Base-by-base conservation (phyloP, 352 stramenopile species). In the Phytophthora pistaciae region DNA sequence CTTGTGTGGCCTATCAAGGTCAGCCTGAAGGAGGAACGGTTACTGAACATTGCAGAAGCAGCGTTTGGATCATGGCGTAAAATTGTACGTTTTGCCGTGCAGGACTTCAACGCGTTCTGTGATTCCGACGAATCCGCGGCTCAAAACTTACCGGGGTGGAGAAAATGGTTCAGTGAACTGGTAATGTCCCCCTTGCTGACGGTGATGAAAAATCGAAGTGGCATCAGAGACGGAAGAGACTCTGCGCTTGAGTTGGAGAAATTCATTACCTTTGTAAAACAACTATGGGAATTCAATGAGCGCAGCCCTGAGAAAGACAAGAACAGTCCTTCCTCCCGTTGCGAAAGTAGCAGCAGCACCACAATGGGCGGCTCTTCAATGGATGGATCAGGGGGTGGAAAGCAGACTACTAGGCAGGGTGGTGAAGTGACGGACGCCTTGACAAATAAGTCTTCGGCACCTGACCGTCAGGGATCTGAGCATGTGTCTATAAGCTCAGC, bases 101-200 rank as follows among this genome's bases (percentile, higher is more conserved):
- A 82, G 31, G 79, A 88, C 33, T 93, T 92, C 60, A 90, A 86
- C 38, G 56, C 42, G 2, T 83, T 85, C 29, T 88, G 56, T 38
- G n/a, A 27, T 54, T 63, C 56, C 25, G 40, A 63, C 5, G 40
- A 63, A 9, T 5, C 40, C 3, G 33, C 10, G 7, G 16, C 87
- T 40, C 66, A 80, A 60, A 82, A 65, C 23, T 38, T 79, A 13
- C 78, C 77, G 25, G 78, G 77, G 25, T 92, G 81, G 80, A 93
- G 85, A 57, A 76, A 70, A 8, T 92, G 86, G 86, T 78, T 82
- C 14, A 63, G 88, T 29, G 84, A 91, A 57, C 53, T 87, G 1
- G 58, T 91, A 0, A 68, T 73, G 5, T 75, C 79, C 38, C 68
- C 80, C 5, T 13, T 91, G 6, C 36, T 72, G 1, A 70, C 57